phyloP scores from a whole-genome alignment of 2,329 filamentous ascomycete species.

The Berkeleyomyces basicola region DNA sequence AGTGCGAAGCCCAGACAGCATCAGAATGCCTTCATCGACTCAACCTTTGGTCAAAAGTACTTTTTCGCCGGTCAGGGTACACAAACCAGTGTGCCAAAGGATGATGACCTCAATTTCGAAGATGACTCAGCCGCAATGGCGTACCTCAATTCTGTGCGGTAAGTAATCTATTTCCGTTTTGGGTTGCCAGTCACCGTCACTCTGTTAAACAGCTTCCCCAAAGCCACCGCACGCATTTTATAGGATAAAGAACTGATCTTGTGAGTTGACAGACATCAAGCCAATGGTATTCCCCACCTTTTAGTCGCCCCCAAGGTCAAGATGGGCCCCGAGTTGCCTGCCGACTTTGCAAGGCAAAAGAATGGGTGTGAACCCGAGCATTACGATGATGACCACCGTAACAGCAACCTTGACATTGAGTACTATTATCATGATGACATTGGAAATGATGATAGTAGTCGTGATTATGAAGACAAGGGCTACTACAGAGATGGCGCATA shows the following conservation, averaged over 20 bases:
- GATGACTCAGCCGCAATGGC: constrained; percentile 51
- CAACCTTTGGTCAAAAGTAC: constrained; percentile 53
- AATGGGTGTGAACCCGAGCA: constrained; percentile 16
- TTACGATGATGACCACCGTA: constrained; percentile 14
- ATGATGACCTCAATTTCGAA: constrained; percentile 49
- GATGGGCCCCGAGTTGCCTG: constrained; percentile 34
- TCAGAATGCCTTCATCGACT: constrained; percentile 35
- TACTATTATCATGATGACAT: constrained; percentile 18
- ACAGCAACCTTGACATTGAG: constrained; percentile 19
- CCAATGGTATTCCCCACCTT: constrained; percentile 54
- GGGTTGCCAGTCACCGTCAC: background rate
- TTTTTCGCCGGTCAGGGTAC: constrained; percentile 50
- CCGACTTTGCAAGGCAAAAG: constrained; percentile 16
- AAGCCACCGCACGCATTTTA: background rate
- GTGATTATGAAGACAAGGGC: constrained; percentile 29
- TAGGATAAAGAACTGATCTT: constrained; percentile 27
- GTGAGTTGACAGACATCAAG: constrained; percentile 51
- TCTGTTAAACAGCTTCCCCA: background rate
- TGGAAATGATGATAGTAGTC: background rate
- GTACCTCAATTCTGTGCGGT: constrained; percentile 58
- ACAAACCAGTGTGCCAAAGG: constrained; percentile 26
- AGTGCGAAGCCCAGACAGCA: constrained; percentile 27
- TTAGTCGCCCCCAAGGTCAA: constrained; percentile 41
- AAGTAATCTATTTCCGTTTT: constrained; percentile 20
- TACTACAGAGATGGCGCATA: constrained; percentile 70